Percentiles rank a stretch among this genome's conserved stretches.
phyloP scores from a whole-genome alignment of 176 grass and related monocot genomes.

The Dactylis glomerata region DNA sequence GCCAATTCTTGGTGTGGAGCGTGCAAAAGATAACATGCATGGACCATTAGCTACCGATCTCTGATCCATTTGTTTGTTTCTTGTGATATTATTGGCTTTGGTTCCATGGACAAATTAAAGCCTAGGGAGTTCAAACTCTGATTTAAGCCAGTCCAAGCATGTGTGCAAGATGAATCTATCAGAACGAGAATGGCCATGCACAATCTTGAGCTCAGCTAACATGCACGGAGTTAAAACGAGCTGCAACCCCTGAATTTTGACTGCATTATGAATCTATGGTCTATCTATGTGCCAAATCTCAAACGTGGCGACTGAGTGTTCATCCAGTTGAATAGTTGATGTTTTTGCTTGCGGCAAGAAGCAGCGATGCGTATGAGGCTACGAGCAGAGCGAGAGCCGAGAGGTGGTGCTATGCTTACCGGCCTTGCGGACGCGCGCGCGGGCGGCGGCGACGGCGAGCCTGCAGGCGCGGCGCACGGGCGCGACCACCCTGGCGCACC shows the following conservation, averaged over 20 bases:
- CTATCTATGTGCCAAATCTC: background rate
- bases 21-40: background rate
- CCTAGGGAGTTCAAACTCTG: background rate
- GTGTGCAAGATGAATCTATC: too few species aligned
- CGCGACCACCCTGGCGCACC: constrained; percentile 63
- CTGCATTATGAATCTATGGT: background rate
- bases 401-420: constrained; percentile 19
- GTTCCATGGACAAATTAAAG: background rate
- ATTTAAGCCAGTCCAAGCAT: background rate
- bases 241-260: background rate
- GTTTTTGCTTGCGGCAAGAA: background rate
- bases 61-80: constrained; percentile 26
- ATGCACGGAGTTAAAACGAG: background rate
- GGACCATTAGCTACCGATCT: constrained; percentile 21
- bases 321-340: background rate
- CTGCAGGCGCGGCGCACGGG: constrained; percentile 69
- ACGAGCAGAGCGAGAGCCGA: background rate
- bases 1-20: constrained; percentile 14
- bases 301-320: background rate
- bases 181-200: background rate
- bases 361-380: background rate
- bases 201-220: background rate
- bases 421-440: constrained; percentile 54
- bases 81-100: background rate
- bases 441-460: constrained; percentile 72